Percentiles rank a stretch among this genome's conserved stretches.
Conservation (phyloP, 2,329 filamentous ascomycete genomes). For the Colletotrichum plurivorum region DNA sequence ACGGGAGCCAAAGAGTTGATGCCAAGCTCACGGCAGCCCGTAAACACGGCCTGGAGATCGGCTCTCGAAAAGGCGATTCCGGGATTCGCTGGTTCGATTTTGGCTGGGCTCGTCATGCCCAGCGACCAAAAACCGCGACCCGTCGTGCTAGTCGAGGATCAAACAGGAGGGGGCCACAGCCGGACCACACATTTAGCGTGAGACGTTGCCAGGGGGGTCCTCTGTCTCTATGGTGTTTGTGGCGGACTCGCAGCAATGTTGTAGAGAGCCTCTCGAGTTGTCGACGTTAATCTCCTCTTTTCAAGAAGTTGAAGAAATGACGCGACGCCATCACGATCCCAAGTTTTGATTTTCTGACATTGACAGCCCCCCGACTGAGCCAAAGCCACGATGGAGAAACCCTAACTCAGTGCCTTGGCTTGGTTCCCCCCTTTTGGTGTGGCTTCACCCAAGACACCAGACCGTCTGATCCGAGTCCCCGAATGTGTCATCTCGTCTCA, state of each 20-base stretch:
- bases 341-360: too few species aligned
- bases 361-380: not conserved
- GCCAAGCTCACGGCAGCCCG: too few species aligned
- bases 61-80: not conserved
- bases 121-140: slow-evolving; percentile 28
- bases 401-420: not conserved
- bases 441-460: slow-evolving; percentile 36
- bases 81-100: slow-evolving; percentile 15
- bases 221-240: too few species aligned
- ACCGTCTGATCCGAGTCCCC: slow-evolving; percentile 41
- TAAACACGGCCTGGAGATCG: not conserved
- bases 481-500: slow-evolving; percentile 42
- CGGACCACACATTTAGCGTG: slow-evolving; percentile 24
- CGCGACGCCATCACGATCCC: too few species aligned
- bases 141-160: slow-evolving; percentile 35
- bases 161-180: slow-evolving; percentile 37
- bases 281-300: too few species aligned
- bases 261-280: too few species aligned
- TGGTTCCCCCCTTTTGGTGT: not conserved
- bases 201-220: not conserved
- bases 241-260: too few species aligned
- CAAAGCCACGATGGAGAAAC: not conserved
- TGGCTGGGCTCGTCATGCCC: slow-evolving; percentile 12
- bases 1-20: too few species aligned
- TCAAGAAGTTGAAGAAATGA: too few species aligned